Base-by-base conservation (phyloP, 176 grass and related monocot genomes). In the Thalia dealbata region DNA sequence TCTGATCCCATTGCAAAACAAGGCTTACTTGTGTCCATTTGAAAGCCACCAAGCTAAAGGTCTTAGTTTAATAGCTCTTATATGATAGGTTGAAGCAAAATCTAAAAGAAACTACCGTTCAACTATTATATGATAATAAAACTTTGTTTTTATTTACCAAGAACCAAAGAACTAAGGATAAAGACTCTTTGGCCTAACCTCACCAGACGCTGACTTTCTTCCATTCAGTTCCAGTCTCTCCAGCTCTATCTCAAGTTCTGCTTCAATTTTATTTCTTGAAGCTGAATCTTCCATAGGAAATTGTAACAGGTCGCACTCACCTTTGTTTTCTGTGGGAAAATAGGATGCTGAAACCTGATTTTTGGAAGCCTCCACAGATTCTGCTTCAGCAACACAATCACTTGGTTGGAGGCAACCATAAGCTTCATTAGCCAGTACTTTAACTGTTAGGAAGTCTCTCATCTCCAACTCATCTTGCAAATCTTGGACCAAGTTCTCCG, bases 391-490 rank as follows among this genome's bases (percentile, higher is more conserved):
- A 28, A 46, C 50, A n/a, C 16, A 46, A 68, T 26, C 42, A 79
- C 18, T 80, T 87, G 82, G 82, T 70, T 70, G 38, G 52, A 63
- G 67, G 69, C 42, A 38, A 7, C 56, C 44, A 86, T 48, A 78
- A 46, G 43, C 51, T 81, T 91, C 87, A 81, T 81, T 45, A 77
- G 45, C 68, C 71, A 97, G 62, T 81, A 91, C 93, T 59, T 97
- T 78, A 64, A 97, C 93, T 8, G 83, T 91, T 67, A 97, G 66
- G 43, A 78, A 85, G 35, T 97, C 89, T 73, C 90, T 97, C 89
- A 97, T 86, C 61, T 97, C 89, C 26, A 97, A 67, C 73, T 97
- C 93, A 69, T 97, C 93, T 60, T 97, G 89, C 69, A 97, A 86
- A 97, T 92, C 93, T 76, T 88, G 89, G 84, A 92, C 87, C 85